Evolutionary conservation across 2,329 filamentous ascomycete genomes (phyloP).

Genomic region (Clonostachys rhizophaga): DNA sequence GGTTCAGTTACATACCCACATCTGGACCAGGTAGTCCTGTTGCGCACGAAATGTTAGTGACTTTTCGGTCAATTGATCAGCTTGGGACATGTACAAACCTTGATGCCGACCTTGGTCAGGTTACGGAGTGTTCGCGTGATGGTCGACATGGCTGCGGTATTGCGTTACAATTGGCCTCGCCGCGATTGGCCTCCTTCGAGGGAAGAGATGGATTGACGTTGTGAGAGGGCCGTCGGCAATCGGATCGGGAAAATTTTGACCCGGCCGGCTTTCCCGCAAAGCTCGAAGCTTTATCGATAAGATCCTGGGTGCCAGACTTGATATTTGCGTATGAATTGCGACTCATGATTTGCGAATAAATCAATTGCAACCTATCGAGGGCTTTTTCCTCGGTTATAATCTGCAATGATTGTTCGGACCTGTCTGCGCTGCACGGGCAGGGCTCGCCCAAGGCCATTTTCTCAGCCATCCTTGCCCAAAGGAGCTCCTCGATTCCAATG

Average conservation of each 20-base stretch:
- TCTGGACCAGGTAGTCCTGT: slow-evolving; percentile 86
- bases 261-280: too few relatives aligned
- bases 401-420: slow-evolving; percentile 26
- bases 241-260: too few relatives aligned
- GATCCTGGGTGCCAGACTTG: too few relatives aligned
- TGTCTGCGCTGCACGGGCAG: slow-evolving; percentile 23
- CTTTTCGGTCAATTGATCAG: slow-evolving; percentile 1
- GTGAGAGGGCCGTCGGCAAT: slow-evolving; percentile 2
- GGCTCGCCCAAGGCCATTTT: slow-evolving; percentile 1
- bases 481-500: slow-evolving; percentile 12
- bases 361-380: too few relatives aligned
- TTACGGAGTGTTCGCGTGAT: slow-evolving; percentile 82
- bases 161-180: slow-evolving; percentile 16
- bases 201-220: slow-evolving; percentile 1
- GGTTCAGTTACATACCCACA: slow-evolving; percentile 65
- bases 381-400: too few relatives aligned
- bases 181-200: slow-evolving; percentile 1
- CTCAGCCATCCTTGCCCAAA: slow-evolving; percentile 2
- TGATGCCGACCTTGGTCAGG: slow-evolving; percentile 80
- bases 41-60: slow-evolving; percentile 5
- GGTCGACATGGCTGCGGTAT: slow-evolving; percentile 73
- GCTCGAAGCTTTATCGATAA: too few relatives aligned
- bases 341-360: too few relatives aligned
- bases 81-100: slow-evolving; percentile 48
- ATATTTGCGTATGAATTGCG: too few relatives aligned